Base-by-base conservation (phyloP, 163 green algal genomes). In the Coccomyxa subellipsoidea region DNA sequence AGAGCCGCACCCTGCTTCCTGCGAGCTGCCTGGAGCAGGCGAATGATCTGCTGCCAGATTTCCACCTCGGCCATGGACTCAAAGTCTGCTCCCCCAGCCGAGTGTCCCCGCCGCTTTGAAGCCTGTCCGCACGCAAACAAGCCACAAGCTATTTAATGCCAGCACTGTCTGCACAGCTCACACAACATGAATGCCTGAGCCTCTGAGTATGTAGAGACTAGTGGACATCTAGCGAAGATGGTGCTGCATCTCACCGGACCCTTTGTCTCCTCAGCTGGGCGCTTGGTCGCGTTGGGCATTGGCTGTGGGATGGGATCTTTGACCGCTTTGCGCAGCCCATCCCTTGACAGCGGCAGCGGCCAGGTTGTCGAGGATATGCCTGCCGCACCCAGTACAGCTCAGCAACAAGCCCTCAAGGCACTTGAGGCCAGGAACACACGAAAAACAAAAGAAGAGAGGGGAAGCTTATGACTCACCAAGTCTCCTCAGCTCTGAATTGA, bases 401-500 rank as follows among this genome's bases (percentile, higher is more conserved):
- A n/a, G n/a, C n/a, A n/a, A n/a, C n/a, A n/a, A n/a, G n/a, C n/a
- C n/a, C n/a, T n/a, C n/a, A n/a, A n/a, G n/a, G n/a, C n/a, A n/a
- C n/a, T n/a, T n/a, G n/a, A n/a, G n/a, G n/a, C n/a, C n/a, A n/a
- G n/a, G n/a, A n/a, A n/a, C n/a, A n/a, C n/a, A n/a, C n/a, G n/a
- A n/a, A n/a, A n/a, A n/a, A n/a, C n/a, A n/a, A n/a, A n/a, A n/a
- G n/a, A n/a, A n/a, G n/a, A n/a, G n/a, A n/a, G n/a, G n/a, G n/a
- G n/a, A n/a, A n/a, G n/a, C n/a, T n/a, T n/a, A n/a, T 25, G 18
- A 15, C 7, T 54, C 35, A 90, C 90, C 86, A 23, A 96, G 83
- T 54, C 84, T 83, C 7, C 81, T 53, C 15, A 98, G 88, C 87
- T 94, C 89, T 7, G 85, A 82, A 32, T 91, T 87, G 15, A 96